A percentile compares a stretch with the other conserved stretches of the same genome.
Evolutionary conservation across 345 rosid species (phyloP).

Genomic region (Eutrema yunnanense): DNA sequence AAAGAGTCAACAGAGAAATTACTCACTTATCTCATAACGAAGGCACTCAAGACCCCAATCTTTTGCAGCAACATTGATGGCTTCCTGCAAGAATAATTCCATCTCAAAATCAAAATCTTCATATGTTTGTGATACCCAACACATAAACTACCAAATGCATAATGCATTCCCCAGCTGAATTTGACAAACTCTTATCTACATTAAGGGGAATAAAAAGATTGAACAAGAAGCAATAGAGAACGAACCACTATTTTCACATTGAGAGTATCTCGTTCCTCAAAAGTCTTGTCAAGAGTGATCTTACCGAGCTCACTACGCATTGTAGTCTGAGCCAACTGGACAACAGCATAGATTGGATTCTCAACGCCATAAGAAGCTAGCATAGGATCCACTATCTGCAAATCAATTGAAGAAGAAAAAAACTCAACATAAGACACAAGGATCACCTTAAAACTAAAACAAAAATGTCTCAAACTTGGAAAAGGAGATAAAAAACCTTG

Average conservation of each 20-base stretch:
- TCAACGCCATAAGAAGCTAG: conserved; percentile 93
- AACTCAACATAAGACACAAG: neutral
- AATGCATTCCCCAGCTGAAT: neutral
- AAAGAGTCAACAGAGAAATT: neutral
- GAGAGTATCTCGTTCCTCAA: conserved; percentile 89
- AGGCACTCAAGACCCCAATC: conserved; percentile 96
- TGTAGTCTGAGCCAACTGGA: conserved; percentile 91
- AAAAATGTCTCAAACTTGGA: too few relatives aligned
- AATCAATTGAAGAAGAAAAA: neutral
- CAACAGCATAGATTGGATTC: conserved; percentile 85
- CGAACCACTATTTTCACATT: conserved; percentile 92
- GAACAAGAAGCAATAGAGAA: neutral
- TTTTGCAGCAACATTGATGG: conserved; percentile 85
- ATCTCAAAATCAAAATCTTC: neutral
- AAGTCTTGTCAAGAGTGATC: conserved; percentile 94
- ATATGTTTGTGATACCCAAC: neutral
- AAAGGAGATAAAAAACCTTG: conserved; percentile 39
- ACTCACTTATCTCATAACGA: conserved; percentile 93
- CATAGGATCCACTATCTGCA: conserved; percentile 80
- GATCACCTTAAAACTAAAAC: too few relatives aligned
- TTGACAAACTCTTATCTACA: neutral
- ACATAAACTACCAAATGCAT: neutral
- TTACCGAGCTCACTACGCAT: conserved; percentile 99
- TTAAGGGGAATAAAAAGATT: neutral
- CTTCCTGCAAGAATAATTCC: conserved; percentile 44